Percentiles rank a stretch among this genome's conserved stretches.
Conservation (phyloP, 768 basidiomycete species). For the Boletus rex-veris region DNA sequence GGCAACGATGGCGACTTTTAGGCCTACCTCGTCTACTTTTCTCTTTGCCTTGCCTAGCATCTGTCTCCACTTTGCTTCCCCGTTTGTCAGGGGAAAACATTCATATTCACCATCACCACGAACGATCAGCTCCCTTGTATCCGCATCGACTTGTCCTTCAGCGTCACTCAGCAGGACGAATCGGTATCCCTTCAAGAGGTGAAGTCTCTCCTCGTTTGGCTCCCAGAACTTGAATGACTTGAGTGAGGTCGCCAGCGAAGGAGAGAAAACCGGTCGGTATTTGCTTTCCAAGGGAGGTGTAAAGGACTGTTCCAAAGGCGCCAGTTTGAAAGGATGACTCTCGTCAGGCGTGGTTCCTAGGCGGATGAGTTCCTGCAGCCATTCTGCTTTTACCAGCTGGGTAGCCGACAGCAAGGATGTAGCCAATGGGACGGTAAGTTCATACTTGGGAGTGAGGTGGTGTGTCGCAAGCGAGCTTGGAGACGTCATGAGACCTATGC, state of each 20-base stretch:
- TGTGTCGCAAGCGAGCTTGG: conserved; percentile 53
- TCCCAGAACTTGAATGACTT: conserved; percentile 61
- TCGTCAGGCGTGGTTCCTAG: conserved; percentile 40
- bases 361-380: conserved; percentile 60
- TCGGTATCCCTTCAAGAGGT: conserved; percentile 49
- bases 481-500: conserved; percentile 51
- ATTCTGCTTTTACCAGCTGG: conserved; percentile 62
- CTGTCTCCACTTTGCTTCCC: conserved; percentile 48
- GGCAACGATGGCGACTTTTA: conserved; percentile 50
- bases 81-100: conserved; percentile 51
- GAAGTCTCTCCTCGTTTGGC: conserved; percentile 58
- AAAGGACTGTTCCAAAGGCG: conserved; percentile 50
- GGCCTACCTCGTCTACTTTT: conserved; percentile 42
- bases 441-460: conserved; percentile 53
- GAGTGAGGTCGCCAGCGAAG: conserved; percentile 44
- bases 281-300: conserved; percentile 49
- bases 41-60: conserved; percentile 50
- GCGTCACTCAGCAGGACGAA: conserved; percentile 63
- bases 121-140: conserved; percentile 51
- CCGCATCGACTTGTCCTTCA: conserved; percentile 43
- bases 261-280: conserved; percentile 56
- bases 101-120: conserved; percentile 63
- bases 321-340: conserved; percentile 31
- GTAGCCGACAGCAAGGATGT: conserved; percentile 57
- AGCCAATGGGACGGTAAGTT: conserved; percentile 47